These are phyloP conservation scores for Trichoderma aggressivum DNA, from an alignment of 2,329 filamentous ascomycete species.

Conservation along the genomic window DNA sequence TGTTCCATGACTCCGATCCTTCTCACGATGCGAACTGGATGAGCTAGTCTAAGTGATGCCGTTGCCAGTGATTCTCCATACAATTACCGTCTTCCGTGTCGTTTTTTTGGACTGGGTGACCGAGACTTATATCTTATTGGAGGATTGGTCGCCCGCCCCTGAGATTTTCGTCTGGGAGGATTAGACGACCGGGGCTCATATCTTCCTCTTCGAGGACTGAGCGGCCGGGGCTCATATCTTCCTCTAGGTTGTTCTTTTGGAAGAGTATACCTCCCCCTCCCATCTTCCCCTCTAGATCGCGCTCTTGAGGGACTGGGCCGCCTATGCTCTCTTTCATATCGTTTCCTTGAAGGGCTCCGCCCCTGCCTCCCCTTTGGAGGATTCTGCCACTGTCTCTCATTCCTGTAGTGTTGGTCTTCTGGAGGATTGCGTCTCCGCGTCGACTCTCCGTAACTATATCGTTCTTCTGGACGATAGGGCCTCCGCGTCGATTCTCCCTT, in stretches of 20 bases:
- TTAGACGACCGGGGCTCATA: rapidly evolving
- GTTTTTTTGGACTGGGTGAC: not conserved
- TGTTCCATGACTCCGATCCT: not conserved
- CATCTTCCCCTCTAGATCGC: not conserved
- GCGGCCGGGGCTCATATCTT: too few species aligned
- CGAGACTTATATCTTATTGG: not conserved
- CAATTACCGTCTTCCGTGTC: not conserved
- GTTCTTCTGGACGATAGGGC: too few species aligned
- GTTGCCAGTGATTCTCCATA: not conserved
- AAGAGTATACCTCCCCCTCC: not conserved
- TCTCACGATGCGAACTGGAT: not conserved
- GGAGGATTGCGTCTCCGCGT: too few species aligned
- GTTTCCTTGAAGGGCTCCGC: too few species aligned
- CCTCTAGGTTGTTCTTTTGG: not conserved
- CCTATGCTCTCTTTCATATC: too few species aligned
- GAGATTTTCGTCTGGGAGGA: too few species aligned
- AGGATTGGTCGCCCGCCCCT: not conserved
- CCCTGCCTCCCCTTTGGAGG: too few species aligned
- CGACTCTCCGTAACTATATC: too few species aligned
- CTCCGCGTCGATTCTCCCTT: too few species aligned
- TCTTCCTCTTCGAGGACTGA: too few species aligned
- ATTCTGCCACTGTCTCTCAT: too few species aligned
- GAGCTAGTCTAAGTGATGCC: not conserved
- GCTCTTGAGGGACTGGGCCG: not conserved
- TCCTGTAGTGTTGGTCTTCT: too few species aligned